phyloP scores from a whole-genome alignment of 345 rosid genomes.

The Microthlaspi erraticum region DNA sequence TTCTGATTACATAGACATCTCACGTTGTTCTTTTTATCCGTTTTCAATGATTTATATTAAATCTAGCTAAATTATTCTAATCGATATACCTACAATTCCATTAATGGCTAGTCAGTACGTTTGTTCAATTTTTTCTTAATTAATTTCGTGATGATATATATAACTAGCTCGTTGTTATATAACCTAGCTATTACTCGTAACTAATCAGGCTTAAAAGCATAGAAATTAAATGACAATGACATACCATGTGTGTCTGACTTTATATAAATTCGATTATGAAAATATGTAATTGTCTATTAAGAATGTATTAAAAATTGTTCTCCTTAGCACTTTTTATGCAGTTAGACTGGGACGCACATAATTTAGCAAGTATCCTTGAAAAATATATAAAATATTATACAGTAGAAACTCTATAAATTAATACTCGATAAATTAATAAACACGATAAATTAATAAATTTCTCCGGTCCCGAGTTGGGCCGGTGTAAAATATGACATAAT shows the following conservation, averaged over 20 bases:
- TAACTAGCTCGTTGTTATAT: not conserved
- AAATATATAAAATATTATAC: constrained; percentile 10
- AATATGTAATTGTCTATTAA: not conserved
- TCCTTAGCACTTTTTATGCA: not conserved
- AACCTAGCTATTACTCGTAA: constrained; percentile 6
- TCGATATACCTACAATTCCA: not conserved
- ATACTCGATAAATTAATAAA: too few species aligned
- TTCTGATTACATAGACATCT: constrained; percentile 41
- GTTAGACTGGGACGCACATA: constrained; percentile 3
- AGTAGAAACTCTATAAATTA: too few species aligned
- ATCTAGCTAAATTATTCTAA: not conserved
- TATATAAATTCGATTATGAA: not conserved
- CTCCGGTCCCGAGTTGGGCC: too few species aligned
- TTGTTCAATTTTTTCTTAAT: not conserved
- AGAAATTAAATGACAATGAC: not conserved
- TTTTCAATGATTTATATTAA: not conserved
- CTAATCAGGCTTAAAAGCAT: not conserved
- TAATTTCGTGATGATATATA: not conserved
- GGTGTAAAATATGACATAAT: too few species aligned
- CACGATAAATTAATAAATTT: too few species aligned
- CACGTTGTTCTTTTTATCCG: constrained; percentile 28
- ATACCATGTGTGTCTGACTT: not conserved
- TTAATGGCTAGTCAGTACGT: not conserved
- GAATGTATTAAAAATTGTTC: not conserved
- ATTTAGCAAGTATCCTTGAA: constrained; percentile 13